Percentiles rank a stretch among this genome's conserved stretches.
Conservation (phyloP, 192 early-diverging fungal genomes). For the Coemansia sp. region DNA sequence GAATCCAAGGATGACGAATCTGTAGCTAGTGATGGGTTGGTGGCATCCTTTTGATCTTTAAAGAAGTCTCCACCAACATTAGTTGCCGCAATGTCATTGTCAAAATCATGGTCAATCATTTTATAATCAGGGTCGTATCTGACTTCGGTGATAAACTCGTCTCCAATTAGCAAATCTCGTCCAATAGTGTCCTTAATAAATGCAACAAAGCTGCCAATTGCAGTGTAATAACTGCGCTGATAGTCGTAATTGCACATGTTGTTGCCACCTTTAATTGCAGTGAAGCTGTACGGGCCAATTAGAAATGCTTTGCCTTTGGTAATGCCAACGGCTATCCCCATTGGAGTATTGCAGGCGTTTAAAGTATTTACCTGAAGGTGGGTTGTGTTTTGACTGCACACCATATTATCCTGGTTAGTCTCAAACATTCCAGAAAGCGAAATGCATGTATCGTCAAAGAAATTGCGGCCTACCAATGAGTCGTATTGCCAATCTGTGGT, state of each 20-base stretch:
- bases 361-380: background rate
- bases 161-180: background rate
- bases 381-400: background rate
- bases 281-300: conserved; percentile 21
- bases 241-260: conserved; percentile 10
- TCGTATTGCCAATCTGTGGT: background rate
- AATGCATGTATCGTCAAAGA: background rate
- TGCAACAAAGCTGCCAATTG: background rate
- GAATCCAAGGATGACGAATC: background rate
- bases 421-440: background rate
- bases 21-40: background rate
- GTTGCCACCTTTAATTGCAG: conserved; percentile 5
- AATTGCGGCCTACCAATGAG: background rate
- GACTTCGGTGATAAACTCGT: background rate
- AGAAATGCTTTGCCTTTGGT: conserved; percentile 3
- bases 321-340: background rate
- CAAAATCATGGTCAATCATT: background rate
- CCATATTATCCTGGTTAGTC: background rate
- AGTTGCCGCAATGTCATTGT: background rate
- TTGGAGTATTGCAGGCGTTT: background rate
- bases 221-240: conserved; percentile 12
- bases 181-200: background rate
- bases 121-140: background rate
- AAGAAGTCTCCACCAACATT: background rate
- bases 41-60: background rate